Conservation (phyloP, 306 rosid genomes). For the Canavalia ensiformis region DNA sequence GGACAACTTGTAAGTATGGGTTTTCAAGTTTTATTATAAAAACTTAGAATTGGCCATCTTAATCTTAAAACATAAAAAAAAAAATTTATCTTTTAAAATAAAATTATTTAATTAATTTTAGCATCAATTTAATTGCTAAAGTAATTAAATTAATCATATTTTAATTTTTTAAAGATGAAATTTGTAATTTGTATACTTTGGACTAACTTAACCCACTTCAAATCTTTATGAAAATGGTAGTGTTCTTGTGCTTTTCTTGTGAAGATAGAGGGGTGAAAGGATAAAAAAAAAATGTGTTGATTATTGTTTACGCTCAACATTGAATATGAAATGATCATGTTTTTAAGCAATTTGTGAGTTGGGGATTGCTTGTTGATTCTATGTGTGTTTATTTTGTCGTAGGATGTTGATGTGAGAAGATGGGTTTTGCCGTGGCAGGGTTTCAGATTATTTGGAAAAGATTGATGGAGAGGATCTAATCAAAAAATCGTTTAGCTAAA, state of each 20-base stretch:
- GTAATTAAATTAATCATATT: too few relatives aligned
- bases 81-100: too few relatives aligned
- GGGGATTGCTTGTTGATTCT: slow-evolving; percentile 15
- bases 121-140: too few relatives aligned
- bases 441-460: slow-evolving; percentile 75
- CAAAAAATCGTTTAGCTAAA: slow-evolving; percentile 90
- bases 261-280: background rate
- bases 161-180: too few relatives aligned
- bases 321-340: background rate
- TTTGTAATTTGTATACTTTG: too few relatives aligned
- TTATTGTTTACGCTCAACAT: background rate
- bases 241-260: background rate
- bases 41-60: too few relatives aligned
- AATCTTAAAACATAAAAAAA: too few relatives aligned
- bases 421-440: slow-evolving; percentile 91
- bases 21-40: background rate
- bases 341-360: slow-evolving; percentile 19
- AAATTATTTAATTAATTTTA: too few relatives aligned
- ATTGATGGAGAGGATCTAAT: slow-evolving; percentile 90
- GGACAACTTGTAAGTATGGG: slow-evolving; percentile 71
- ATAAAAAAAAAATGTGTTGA: background rate
- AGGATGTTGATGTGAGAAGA: slow-evolving; percentile 99
- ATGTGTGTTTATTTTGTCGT: slow-evolving; percentile 35
- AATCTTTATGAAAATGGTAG: too few relatives aligned
- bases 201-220: too few relatives aligned